Conservation (phyloP, 2,329 filamentous ascomycete genomes). For the Sphaerostilbella broomeana region DNA sequence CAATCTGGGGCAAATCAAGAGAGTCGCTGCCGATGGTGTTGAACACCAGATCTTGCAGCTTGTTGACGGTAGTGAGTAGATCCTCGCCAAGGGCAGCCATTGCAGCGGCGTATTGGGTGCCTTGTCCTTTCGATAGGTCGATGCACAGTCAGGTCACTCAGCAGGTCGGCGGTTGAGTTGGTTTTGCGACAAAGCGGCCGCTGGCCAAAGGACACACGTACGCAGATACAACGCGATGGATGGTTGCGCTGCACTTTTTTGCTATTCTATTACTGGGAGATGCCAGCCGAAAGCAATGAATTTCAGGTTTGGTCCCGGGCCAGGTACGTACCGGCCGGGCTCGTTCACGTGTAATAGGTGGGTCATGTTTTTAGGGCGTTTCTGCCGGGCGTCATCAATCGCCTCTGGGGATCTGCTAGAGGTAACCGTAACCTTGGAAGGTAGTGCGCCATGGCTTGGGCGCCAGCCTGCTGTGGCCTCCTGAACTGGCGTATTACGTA, state of each 20-base stretch:
- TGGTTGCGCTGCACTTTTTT: constrained; percentile 12
- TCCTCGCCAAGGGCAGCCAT: constrained; percentile 98
- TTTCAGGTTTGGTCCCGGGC: constrained; percentile 6
- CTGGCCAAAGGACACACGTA: constrained; percentile 2
- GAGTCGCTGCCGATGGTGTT: constrained; percentile 99
- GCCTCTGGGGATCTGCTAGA: too few species aligned
- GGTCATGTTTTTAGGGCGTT: too few species aligned
- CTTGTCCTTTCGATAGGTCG: constrained; percentile 7
- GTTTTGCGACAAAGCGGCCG: constrained; percentile 3
- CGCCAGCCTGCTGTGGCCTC: too few species aligned
- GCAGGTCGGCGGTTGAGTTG: not conserved
- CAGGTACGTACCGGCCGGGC: constrained; percentile 8
- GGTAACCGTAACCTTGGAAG: too few species aligned
- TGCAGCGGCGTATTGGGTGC: constrained; percentile 21
- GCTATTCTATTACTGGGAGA: constrained; percentile 9
- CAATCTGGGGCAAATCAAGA: constrained; percentile 94
- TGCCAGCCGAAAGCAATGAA: constrained; percentile 7
- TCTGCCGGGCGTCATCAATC: too few species aligned
- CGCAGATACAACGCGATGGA: constrained; percentile 8
- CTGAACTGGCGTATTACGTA: too few species aligned
- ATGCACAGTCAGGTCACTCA: constrained; percentile 1
- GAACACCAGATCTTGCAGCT: constrained; percentile 96
- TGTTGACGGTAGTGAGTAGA: constrained; percentile 91
- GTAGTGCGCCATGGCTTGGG: too few species aligned
- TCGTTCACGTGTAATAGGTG: constrained; percentile 12